A percentile compares a stretch with the other conserved stretches of the same genome.
phyloP scores from a whole-genome alignment of 495 filamentous ascomycete genomes.

The Lepraria neglecta region DNA sequence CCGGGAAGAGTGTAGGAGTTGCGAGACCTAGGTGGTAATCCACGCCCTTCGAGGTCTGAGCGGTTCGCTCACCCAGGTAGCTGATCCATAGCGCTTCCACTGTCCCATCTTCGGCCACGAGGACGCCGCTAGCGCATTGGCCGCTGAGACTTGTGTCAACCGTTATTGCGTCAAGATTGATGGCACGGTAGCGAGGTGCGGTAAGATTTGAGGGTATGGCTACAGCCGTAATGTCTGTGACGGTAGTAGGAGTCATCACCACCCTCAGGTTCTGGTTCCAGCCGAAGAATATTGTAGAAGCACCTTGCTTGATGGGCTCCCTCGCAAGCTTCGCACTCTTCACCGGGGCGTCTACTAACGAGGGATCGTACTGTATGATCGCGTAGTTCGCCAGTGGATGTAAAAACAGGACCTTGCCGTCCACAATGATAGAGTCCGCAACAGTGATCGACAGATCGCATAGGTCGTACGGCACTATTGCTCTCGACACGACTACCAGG shows the following conservation, averaged over 20 bases:
- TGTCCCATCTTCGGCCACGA: conserved; percentile 81
- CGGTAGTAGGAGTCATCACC: conserved; percentile 86
- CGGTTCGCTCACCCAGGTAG: conserved; percentile 83
- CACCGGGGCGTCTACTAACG: conserved; percentile 85
- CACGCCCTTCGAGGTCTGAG: conserved; percentile 74
- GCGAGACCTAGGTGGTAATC: conserved; percentile 95
- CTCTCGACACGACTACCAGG: conserved; percentile 84
- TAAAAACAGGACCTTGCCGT: conserved; percentile 90
- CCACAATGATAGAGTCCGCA: conserved; percentile 89
- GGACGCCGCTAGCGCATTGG: conserved; percentile 91
- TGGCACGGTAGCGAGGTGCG: conserved; percentile 88
- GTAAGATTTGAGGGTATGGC: conserved; percentile 88
- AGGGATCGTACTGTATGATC: conserved; percentile 90
- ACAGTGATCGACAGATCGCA: conserved; percentile 94
- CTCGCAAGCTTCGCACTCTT: conserved; percentile 77
- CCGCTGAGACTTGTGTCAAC: conserved; percentile 86
- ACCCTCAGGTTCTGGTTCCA: conserved; percentile 94
- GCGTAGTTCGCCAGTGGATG: conserved; percentile 98
- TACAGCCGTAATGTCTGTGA: conserved; percentile 96
- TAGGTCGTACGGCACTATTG: conserved; percentile 90
- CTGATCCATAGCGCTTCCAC: conserved; percentile 95
- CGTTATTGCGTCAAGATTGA: conserved; percentile 95
- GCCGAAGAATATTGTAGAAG: conserved; percentile 89
- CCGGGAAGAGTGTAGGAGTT: conserved; percentile 78
- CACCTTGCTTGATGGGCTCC: conserved; percentile 77